These are phyloP conservation scores for Naegleria gruberi DNA, from an alignment of 208 protist species.

Conservation along the genomic window DNA sequence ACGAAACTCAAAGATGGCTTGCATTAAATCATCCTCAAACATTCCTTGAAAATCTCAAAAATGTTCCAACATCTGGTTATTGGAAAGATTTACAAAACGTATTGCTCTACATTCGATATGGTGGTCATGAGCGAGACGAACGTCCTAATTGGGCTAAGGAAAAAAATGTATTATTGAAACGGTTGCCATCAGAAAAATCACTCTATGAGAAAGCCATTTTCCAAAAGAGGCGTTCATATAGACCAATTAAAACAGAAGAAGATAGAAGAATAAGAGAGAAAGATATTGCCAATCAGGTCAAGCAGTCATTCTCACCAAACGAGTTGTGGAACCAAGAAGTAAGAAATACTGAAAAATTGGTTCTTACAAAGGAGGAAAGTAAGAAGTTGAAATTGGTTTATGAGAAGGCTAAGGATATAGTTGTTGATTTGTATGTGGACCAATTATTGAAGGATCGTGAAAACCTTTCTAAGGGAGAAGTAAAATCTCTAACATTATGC, in stretches of 20 bases:
- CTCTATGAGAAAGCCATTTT: too few species aligned
- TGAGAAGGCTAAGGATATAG: not conserved
- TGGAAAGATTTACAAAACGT: slow-evolving; percentile 30
- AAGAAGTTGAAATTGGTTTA: not conserved
- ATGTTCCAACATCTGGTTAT: slow-evolving; percentile 30
- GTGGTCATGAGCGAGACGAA: not conserved
- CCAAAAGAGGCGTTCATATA: too few species aligned
- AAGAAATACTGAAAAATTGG: too few species aligned
- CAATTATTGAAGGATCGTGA: slow-evolving; percentile 25
- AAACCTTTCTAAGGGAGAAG: not conserved
- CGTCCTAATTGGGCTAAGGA: not conserved
- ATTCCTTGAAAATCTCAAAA: slow-evolving; percentile 25
- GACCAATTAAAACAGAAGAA: too few species aligned
- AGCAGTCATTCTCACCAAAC: too few species aligned
- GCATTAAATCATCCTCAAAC: not conserved
- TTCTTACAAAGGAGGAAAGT: too few species aligned
- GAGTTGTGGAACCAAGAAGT: too few species aligned
- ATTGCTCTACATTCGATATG: not conserved
- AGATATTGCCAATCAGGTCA: too few species aligned
- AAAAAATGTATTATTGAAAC: too few species aligned
- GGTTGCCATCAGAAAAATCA: too few species aligned
- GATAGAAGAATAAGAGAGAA: too few species aligned
- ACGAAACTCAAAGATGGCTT: slow-evolving; percentile 20
- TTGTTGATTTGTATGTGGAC: not conserved
- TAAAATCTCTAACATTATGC: slow-evolving; percentile 15